Evolutionary conservation across 306 rosid genomes (phyloP).

Genomic region (Boehmeria nivea): DNA sequence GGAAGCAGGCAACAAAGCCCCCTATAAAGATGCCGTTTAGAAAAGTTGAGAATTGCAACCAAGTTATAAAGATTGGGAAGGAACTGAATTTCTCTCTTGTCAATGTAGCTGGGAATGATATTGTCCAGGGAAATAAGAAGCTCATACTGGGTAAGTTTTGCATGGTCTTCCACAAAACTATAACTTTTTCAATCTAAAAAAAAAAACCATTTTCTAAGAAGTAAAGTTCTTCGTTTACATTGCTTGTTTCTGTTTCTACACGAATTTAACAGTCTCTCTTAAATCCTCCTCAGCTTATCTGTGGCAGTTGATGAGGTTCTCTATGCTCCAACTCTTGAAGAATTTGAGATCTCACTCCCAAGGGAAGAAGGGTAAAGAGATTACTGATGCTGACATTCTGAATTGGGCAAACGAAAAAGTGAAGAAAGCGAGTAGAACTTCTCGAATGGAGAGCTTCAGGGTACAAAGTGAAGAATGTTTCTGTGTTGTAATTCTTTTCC

Average conservation of each 20-base stretch:
- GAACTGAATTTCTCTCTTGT: constrained; percentile 82
- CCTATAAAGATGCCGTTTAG: constrained; percentile 98
- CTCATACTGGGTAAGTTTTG: constrained; percentile 80
- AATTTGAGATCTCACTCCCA: constrained; percentile 93
- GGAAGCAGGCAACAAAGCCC: constrained; percentile 97
- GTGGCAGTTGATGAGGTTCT: constrained; percentile 98
- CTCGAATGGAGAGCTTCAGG: constrained; percentile 93
- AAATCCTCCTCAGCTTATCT: constrained; percentile 55
- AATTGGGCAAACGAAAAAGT: constrained; percentile 93
- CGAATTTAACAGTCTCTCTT: constrained; percentile 15
- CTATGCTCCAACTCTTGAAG: constrained; percentile 88
- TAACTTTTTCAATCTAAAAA: constrained; percentile 1
- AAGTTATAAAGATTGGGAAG: constrained; percentile 83
- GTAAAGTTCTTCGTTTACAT: too few species aligned
- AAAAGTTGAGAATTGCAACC: constrained; percentile 98
- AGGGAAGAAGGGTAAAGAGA: constrained; percentile 76
- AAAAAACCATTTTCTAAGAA: not conserved
- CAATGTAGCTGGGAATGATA: constrained; percentile 93
- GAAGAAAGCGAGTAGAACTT: constrained; percentile 67
- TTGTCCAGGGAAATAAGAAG: constrained; percentile 98
- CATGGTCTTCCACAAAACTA: too few species aligned
- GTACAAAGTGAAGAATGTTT: constrained; percentile 34
- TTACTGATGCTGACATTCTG: constrained; percentile 80
- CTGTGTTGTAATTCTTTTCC: not conserved
- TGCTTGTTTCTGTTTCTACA: too few species aligned